Evolutionary conservation across 441 rosid genomes (phyloP).

Genomic region (Francoa sonchifolia): DNA sequence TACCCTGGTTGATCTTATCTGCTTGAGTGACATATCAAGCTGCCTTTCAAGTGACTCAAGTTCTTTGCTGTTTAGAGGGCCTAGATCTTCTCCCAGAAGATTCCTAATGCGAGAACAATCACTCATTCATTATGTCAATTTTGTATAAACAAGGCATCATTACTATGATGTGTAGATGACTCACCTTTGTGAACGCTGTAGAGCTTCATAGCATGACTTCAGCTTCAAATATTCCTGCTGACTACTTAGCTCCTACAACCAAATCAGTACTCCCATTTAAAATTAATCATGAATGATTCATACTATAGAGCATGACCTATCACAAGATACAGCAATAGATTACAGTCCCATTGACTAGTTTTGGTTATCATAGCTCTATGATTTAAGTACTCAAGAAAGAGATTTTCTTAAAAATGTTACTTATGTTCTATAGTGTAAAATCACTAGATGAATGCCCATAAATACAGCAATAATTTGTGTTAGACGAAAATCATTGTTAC

Average conservation of each 20-base stretch:
- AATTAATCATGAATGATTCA: neutral
- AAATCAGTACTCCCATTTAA: neutral
- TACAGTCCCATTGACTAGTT: too few species aligned
- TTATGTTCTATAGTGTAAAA: too few species aligned
- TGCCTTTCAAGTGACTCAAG: constrained; percentile 96
- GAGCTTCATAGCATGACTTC: constrained; percentile 76
- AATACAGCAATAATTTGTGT: too few species aligned
- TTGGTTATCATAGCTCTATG: too few species aligned
- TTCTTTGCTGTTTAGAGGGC: constrained; percentile 80
- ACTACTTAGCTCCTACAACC: constrained; percentile 63
- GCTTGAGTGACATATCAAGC: constrained; percentile 83
- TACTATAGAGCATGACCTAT: too few species aligned
- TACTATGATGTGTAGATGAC: neutral
- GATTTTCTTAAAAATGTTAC: too few species aligned
- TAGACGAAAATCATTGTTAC: too few species aligned
- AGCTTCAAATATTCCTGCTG: constrained; percentile 98
- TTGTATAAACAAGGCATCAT: neutral
- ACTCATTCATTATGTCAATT: neutral
- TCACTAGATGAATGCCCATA: too few species aligned
- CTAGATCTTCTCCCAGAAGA: constrained; percentile 88
- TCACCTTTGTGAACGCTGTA: constrained; percentile 80
- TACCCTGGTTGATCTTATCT: constrained; percentile 84
- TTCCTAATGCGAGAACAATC: constrained; percentile 31
- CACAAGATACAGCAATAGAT: too few species aligned
- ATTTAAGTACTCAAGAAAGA: too few species aligned